A percentile compares a stretch with the other conserved stretches of the same genome.
phyloP scores from a whole-genome alignment of 176 grass and related monocot genomes.

The Saccharum officinarum region DNA sequence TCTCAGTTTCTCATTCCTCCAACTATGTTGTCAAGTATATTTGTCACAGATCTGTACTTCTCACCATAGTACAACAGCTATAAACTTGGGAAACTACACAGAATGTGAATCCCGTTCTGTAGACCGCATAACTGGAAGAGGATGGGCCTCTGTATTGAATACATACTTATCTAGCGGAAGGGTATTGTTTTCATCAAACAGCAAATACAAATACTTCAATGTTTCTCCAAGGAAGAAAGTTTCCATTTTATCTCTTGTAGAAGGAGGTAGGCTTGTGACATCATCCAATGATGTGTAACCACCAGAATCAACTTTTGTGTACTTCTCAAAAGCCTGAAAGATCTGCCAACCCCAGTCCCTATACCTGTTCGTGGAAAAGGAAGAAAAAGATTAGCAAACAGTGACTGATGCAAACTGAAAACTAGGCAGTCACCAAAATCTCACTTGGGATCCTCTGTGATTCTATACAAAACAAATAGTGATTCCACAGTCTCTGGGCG shows the following conservation, averaged over 20 bases:
- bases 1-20: conserved; percentile 16
- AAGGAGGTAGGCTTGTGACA: conserved; percentile 83
- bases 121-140: conserved; percentile 68
- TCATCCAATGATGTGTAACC: conserved; percentile 91
- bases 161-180: conserved; percentile 88
- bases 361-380: conserved; percentile 59
- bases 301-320: conserved; percentile 91
- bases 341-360: conserved; percentile 99
- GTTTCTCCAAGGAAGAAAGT: conserved; percentile 92
- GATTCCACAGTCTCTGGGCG: conserved; percentile 98
- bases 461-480: conserved; percentile 83
- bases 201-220: conserved; percentile 95
- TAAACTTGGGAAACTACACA: conserved; percentile 41
- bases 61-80: conserved; percentile 25
- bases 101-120: conserved; percentile 33
- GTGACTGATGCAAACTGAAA: conserved; percentile 6
- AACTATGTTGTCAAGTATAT: conserved; percentile 25
- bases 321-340: conserved; percentile 90
- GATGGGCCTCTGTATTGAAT: conserved; percentile 96
- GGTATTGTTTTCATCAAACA: conserved; percentile 82
- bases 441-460: conserved; percentile 94
- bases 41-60: conserved; percentile 25
- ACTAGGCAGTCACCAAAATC: background rate
- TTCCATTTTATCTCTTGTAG: conserved; percentile 96
- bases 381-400: conserved; percentile 18